A percentile compares a stretch with the other conserved stretches of the same genome.
These are phyloP conservation scores for Mycena sanguinolenta DNA, from an alignment of 768 basidiomycete genomes.

Conservation along the genomic window DNA sequence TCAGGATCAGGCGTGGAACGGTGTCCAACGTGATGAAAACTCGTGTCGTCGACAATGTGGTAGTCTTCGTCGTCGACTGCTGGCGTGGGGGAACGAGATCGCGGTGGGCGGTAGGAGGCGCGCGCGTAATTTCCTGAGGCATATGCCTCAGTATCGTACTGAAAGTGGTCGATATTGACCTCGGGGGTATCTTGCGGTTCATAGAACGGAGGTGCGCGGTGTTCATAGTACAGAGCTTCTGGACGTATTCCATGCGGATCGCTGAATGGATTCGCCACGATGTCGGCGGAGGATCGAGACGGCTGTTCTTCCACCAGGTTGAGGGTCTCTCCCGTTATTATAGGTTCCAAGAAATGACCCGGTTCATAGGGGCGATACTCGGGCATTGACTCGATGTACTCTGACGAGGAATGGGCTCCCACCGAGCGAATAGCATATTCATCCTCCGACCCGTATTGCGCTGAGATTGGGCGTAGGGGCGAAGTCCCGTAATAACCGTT, in stretches of 20 bases:
- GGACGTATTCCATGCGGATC: slow-evolving; percentile 49
- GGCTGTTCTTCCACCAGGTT: slow-evolving; percentile 56
- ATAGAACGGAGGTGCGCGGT: slow-evolving; percentile 44
- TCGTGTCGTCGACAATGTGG: slow-evolving; percentile 66
- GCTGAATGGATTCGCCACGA: slow-evolving; percentile 45
- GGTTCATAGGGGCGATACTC: slow-evolving; percentile 60
- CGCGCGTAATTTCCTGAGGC: slow-evolving; percentile 72
- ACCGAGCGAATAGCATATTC: slow-evolving; percentile 10
- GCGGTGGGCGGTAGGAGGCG: slow-evolving; percentile 61
- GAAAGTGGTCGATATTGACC: slow-evolving; percentile 68
- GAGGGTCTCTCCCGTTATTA: slow-evolving; percentile 75
- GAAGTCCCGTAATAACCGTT: slow-evolving; percentile 19
- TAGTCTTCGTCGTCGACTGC: slow-evolving; percentile 82
- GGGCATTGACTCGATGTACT: slow-evolving; percentile 6
- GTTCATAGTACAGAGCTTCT: slow-evolving; percentile 47
- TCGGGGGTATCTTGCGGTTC: slow-evolving; percentile 49
- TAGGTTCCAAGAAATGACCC: slow-evolving; percentile 71
- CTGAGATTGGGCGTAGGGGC: slow-evolving; percentile 12
- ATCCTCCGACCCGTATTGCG: slow-evolving; percentile 18
- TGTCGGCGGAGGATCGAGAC: slow-evolving; percentile 25
- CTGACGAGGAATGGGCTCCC: slow-evolving; percentile 8
- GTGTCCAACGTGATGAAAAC: slow-evolving; percentile 67
- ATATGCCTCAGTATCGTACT: slow-evolving; percentile 76
- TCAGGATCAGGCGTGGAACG: slow-evolving; percentile 52
- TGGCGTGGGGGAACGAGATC: slow-evolving; percentile 84